Evolutionary conservation across 257 asterid genomes (phyloP).

Genomic region (Knoxia roxburghii): DNA sequence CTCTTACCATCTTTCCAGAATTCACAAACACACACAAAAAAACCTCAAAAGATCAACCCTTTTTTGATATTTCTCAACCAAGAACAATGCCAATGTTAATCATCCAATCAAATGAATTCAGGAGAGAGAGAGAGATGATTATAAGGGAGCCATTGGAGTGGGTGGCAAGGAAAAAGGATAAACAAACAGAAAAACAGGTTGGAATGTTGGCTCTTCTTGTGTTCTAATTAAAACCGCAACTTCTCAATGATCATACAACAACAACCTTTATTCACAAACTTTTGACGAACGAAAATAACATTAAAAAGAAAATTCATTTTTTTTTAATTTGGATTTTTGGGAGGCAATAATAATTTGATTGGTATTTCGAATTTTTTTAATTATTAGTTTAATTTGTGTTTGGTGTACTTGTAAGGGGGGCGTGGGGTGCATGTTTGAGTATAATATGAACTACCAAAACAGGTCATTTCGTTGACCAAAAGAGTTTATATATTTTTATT

Average conservation of each 20-base stretch:
- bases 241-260: not conserved
- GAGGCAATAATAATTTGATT: constrained; percentile 12
- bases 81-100: not conserved
- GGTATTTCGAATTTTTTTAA: constrained; percentile 1
- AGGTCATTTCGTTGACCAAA: constrained; percentile 11
- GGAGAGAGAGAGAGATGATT: constrained; percentile 9
- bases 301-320: not conserved
- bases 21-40: not conserved
- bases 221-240: not conserved
- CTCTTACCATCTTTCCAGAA: constrained; percentile 39
- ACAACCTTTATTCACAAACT: not conserved
- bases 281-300: not conserved
- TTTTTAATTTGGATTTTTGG: not conserved
- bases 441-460: constrained; percentile 11
- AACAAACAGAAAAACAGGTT: not conserved
- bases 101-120: too few relatives aligned
- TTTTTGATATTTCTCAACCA: not conserved
- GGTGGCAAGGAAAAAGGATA: not conserved
- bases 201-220: too few relatives aligned
- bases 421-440: constrained; percentile 37
- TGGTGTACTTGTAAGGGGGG: constrained; percentile 13
- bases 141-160: not conserved
- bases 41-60: too few relatives aligned
- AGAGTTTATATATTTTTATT: not conserved
- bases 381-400: constrained; percentile 6